Conservation (phyloP, 2,329 filamentous ascomycete genomes). For the Pestalotiopsis sp. region DNA sequence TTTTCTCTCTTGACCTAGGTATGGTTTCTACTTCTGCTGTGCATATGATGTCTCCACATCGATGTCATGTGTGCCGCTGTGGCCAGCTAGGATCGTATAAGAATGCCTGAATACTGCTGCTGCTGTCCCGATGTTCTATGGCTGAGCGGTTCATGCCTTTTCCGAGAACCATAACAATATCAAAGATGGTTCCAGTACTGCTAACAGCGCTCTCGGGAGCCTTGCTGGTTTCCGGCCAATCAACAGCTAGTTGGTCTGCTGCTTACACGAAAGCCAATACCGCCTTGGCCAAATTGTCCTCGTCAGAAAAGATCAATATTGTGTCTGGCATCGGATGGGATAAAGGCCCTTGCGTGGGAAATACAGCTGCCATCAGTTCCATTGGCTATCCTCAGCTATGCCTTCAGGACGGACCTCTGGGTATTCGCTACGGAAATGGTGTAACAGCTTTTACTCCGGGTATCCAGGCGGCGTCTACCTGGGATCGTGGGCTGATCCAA, state of each 20-base stretch:
- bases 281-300: slow-evolving; percentile 68
- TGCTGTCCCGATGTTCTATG: too few species aligned
- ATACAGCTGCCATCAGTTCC: slow-evolving; percentile 55
- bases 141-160: not conserved
- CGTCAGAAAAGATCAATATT: slow-evolving; percentile 77
- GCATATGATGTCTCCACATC: not conserved
- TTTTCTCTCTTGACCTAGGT: not conserved
- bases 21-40: not conserved
- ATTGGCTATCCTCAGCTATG: slow-evolving; percentile 73
- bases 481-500: slow-evolving; percentile 76
- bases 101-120: not conserved
- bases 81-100: not conserved
- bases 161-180: not conserved
- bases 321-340: slow-evolving; percentile 78
- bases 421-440: slow-evolving; percentile 70
- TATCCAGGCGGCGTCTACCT: slow-evolving; percentile 77
- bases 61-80: not conserved
- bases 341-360: slow-evolving; percentile 69
- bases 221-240: slow-evolving; percentile 32
- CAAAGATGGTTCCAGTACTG: slow-evolving; percentile 17
- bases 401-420: slow-evolving; percentile 79
- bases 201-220: slow-evolving; percentile 20
- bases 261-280: slow-evolving; percentile 71
- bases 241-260: slow-evolving; percentile 56
- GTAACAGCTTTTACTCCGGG: slow-evolving; percentile 80